phyloP scores from a whole-genome alignment of 768 basidiomycete species.

The Goffeauzyma gilvescens region DNA sequence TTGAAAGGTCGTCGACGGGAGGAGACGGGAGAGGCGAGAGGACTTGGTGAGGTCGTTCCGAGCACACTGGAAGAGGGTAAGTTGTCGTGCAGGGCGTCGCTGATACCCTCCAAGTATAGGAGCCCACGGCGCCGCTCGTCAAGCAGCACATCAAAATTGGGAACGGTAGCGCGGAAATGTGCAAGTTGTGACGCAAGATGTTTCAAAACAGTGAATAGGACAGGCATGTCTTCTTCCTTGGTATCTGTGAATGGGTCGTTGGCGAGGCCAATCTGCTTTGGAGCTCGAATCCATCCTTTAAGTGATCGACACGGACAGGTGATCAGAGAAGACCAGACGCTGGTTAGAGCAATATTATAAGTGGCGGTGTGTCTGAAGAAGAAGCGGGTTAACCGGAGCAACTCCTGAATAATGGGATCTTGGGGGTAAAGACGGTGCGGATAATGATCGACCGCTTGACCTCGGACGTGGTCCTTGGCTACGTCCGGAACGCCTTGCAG shows the following conservation, averaged over 20 bases:
- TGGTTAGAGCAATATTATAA: slow-evolving; percentile 72
- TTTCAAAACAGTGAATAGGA: slow-evolving; percentile 61
- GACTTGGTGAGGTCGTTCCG: no score
- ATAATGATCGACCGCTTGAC: slow-evolving; percentile 44
- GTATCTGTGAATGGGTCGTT: slow-evolving; percentile 72
- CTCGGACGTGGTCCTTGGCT: slow-evolving; percentile 33
- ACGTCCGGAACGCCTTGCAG: background rate
- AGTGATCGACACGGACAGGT: slow-evolving; percentile 70
- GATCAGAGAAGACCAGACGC: slow-evolving; percentile 58
- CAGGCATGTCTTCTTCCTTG: slow-evolving; percentile 35
- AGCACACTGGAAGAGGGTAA: no score
- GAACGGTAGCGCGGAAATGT: slow-evolving; percentile 52
- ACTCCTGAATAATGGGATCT: slow-evolving; percentile 51
- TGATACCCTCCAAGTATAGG: slow-evolving; percentile 75
- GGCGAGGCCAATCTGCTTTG: slow-evolving; percentile 10
- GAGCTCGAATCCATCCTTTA: slow-evolving; percentile 69
- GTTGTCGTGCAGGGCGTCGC: slow-evolving; percentile 70
- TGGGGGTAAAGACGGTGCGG: slow-evolving; percentile 54
- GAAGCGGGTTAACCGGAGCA: slow-evolving; percentile 51
- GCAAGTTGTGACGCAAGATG: slow-evolving; percentile 65
- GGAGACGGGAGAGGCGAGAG: no score
- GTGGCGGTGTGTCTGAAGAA: slow-evolving; percentile 78
- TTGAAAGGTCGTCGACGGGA: no score
- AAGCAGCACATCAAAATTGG: slow-evolving; percentile 66
- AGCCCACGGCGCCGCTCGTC: slow-evolving; percentile 71